Percentiles rank a stretch among this genome's conserved stretches.
phyloP scores from a whole-genome alignment of 768 basidiomycete genomes.

The Lactarius quietus region DNA sequence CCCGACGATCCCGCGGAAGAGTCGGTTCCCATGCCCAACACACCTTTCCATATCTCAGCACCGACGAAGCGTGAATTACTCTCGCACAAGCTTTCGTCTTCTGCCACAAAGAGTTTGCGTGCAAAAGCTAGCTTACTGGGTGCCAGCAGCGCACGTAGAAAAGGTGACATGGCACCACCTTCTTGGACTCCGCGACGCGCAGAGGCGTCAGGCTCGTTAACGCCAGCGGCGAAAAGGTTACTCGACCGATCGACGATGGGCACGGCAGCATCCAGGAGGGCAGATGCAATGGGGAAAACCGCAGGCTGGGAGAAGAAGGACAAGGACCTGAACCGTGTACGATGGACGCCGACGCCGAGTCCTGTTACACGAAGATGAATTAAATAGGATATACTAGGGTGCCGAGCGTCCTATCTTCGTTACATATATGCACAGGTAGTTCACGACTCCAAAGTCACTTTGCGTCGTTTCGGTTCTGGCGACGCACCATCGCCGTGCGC shows the following conservation, averaged over 20 bases:
- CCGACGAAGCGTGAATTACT: conserved; percentile 78
- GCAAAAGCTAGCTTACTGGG: conserved; percentile 67
- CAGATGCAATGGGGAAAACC: conserved; percentile 60
- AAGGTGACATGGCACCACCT: conserved; percentile 75
- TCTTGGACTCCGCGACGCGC: conserved; percentile 73
- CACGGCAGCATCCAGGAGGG: conserved; percentile 56
- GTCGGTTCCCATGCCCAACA: conserved; percentile 42
- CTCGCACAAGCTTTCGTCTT: conserved; percentile 76
- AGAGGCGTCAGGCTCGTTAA: conserved; percentile 69
- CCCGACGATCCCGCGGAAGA: conserved; percentile 49
- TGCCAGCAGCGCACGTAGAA: conserved; percentile 37
- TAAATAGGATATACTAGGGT: conserved; percentile 3
- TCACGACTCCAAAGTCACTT: conserved; percentile 34
- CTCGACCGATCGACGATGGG: conserved; percentile 70
- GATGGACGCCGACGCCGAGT: conserved; percentile 79
- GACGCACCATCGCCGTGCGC: conserved; percentile 8
- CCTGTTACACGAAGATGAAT: conserved; percentile 33
- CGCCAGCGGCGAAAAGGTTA: conserved; percentile 79
- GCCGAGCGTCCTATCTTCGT: conserved; percentile 4
- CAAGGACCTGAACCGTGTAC: conserved; percentile 57
- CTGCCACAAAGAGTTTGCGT: conserved; percentile 77
- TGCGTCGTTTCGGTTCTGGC: conserved; percentile 52
- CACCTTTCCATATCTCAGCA: conserved; percentile 75
- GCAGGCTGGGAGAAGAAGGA: conserved; percentile 61
- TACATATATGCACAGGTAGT: conserved; percentile 12